Evolutionary conservation across 805 yeast genomes (phyloP).

Genomic region (Hanseniaspora guilliermondii): DNA sequence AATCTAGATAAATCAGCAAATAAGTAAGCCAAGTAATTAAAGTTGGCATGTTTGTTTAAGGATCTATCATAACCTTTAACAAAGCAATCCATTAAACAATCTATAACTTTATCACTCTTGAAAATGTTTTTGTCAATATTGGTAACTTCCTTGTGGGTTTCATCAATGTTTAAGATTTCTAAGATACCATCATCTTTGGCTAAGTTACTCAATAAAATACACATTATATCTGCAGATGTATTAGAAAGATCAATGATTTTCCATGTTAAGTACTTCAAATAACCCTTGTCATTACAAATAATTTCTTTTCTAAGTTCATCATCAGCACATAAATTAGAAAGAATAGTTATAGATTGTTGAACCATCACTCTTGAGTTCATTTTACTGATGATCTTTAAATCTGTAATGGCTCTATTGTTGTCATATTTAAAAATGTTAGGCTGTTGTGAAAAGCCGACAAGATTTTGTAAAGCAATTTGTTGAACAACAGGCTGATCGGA

Average conservation of each 20-base stretch:
- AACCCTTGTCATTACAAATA: conserved; percentile 53
- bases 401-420: conserved; percentile 56
- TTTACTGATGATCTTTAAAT: conserved; percentile 48
- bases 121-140: conserved; percentile 37
- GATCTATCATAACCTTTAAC: conserved; percentile 69
- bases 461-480: conserved; percentile 71
- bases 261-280: conserved; percentile 36
- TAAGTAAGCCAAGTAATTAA: conserved; percentile 72
- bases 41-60: conserved; percentile 60
- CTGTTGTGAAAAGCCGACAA: conserved; percentile 72
- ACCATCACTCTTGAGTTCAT: conserved; percentile 45
- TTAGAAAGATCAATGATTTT: conserved; percentile 45
- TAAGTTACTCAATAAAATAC: conserved; percentile 73
- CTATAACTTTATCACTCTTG: conserved; percentile 49
- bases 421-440: conserved; percentile 59
- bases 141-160: conserved; percentile 25
- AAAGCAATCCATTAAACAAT: conserved; percentile 76
- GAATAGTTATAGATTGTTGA: conserved; percentile 59
- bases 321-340: conserved; percentile 75
- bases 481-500: conserved; percentile 68
- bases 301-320: conserved; percentile 41
- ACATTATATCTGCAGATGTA: conserved; percentile 63
- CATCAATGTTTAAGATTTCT: conserved; percentile 34
- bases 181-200: conserved; percentile 63
- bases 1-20: conserved; percentile 84